Percentiles rank a stretch among this genome's conserved stretches.
Conservation (phyloP, 441 rosid species). For the Raphanus hybrid region DNA sequence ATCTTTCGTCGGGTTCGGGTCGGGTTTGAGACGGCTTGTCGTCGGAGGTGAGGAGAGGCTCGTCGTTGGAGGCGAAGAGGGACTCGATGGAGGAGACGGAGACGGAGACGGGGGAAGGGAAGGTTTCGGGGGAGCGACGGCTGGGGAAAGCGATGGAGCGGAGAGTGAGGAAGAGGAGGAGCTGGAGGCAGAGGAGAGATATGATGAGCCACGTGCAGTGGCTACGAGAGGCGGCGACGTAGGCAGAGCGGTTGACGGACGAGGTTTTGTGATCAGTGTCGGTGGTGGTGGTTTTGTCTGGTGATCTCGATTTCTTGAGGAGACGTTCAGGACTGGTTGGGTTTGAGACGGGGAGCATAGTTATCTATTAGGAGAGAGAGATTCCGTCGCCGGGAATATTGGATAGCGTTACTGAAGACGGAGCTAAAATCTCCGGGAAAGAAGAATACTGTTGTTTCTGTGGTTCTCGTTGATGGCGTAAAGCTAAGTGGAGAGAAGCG, state of each 20-base stretch:
- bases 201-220: slow-evolving; percentile 68
- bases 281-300: slow-evolving; percentile 35
- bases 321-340: slow-evolving; percentile 51
- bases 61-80: slow-evolving; percentile 11
- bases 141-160: slow-evolving; percentile 58
- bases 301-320: slow-evolving; percentile 46
- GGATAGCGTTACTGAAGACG: background rate
- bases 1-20: slow-evolving; percentile 36
- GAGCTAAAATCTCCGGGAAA: slow-evolving; percentile 28
- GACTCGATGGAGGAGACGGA: slow-evolving; percentile 7
- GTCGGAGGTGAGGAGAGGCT: slow-evolving; percentile 7
- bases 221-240: slow-evolving; percentile 44
- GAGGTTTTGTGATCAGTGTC: slow-evolving; percentile 48
- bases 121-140: slow-evolving; percentile 40
- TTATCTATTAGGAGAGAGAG: slow-evolving; percentile 1
- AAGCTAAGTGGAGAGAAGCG: slow-evolving; percentile 34
- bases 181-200: slow-evolving; percentile 59
- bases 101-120: slow-evolving; percentile 38
- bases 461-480: slow-evolving; percentile 30
- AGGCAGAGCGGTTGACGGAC: slow-evolving; percentile 37
- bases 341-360: slow-evolving; percentile 63
- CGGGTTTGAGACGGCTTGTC: background rate
- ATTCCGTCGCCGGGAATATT: slow-evolving; percentile 26
- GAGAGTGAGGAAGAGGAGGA: slow-evolving; percentile 60
- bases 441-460: background rate